A percentile compares a stretch with the other conserved stretches of the same genome.
These are phyloP conservation scores for Tulasnella sp. DNA, from an alignment of 768 basidiomycete species.

Conservation along the genomic window DNA sequence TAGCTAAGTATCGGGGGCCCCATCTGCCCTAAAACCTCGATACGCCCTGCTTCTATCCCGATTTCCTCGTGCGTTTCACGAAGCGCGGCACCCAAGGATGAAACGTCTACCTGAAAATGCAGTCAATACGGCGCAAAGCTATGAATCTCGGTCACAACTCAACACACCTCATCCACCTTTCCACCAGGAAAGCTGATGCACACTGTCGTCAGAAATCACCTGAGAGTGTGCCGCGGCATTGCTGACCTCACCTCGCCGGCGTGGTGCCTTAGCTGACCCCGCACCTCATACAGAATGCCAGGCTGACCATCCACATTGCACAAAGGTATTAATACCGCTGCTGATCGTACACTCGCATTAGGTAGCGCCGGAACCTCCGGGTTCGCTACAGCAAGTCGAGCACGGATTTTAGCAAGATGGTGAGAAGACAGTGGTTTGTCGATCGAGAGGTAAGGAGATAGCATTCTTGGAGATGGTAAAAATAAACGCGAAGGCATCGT, in stretches of 20 bases:
- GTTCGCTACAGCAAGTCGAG: background rate
- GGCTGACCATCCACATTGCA: slow-evolving; percentile 61
- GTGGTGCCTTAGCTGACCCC: slow-evolving; percentile 53
- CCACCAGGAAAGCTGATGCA: slow-evolving; percentile 61
- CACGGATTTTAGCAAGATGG: background rate
- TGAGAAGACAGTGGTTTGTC: slow-evolving; percentile 4
- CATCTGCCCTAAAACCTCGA: slow-evolving; percentile 56
- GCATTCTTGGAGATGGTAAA: background rate
- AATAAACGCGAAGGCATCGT: background rate
- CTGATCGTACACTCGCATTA: slow-evolving; percentile 21
- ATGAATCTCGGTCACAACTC: background rate
- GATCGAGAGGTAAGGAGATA: background rate
- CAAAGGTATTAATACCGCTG: slow-evolving; percentile 64
- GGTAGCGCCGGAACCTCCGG: background rate
- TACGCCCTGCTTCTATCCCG: slow-evolving; percentile 44
- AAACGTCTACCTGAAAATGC: slow-evolving; percentile 43
- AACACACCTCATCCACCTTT: slow-evolving; percentile 47
- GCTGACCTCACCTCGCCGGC: slow-evolving; percentile 73
- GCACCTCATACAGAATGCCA: slow-evolving; percentile 60
- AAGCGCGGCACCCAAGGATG: slow-evolving; percentile 46
- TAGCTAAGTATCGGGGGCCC: slow-evolving; percentile 51
- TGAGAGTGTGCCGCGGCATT: background rate
- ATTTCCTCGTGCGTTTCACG: slow-evolving; percentile 69
- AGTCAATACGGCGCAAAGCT: slow-evolving; percentile 18
- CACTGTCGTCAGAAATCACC: background rate